Base-by-base conservation (phyloP, 495 filamentous ascomycete species). In the Niebla homalea region DNA sequence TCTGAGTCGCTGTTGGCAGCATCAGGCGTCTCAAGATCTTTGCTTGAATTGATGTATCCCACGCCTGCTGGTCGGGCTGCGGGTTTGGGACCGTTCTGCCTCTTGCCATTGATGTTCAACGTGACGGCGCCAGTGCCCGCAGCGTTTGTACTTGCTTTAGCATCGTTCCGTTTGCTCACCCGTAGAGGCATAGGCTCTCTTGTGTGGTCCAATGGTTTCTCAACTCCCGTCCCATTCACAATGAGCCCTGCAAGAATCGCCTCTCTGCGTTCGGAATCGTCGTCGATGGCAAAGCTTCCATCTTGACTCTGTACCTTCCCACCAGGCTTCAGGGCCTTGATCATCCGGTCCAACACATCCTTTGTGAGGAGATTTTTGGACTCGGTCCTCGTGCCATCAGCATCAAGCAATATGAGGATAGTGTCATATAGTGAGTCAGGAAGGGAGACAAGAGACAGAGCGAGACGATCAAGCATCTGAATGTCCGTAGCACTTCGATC, bases 381-480 rank as follows among this genome's bases (percentile, higher is more conserved):
- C 57, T 89, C 84, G 35, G 73, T 70, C 12, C 67, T 69, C 39
- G 73, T 64, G 41, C 79, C 74, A 61, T 89, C 78, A 21, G 82
- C 69, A 60, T 87, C 84, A 50, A 82, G 78, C 35, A 97, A 78
- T n/a, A 98, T 72, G 14, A 96, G 75, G 10, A 96, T 74, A 42
- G 85, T 67, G 59, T 93, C 84, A 71, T 97, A 97, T 46, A 84
- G 87, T 22, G 75, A 62, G 12, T 73, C 50, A 2, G 92, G 86
- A 4, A 99, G 81, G 4, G 78, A 65, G 45, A 92, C 85, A 37
- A 96, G 75, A 46, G 87, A 87, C 36, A 85, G 75, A 0, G 87
- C 80, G 16, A 99, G 76, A 26, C 92, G 87, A 68, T 99, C 92
- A 48, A 99, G 85, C 92, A 99, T 99, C 62, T 97, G 93, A 36